phyloP scores from a whole-genome alignment of 2,329 filamentous ascomycete species.

The Clonostachys chloroleuca region DNA sequence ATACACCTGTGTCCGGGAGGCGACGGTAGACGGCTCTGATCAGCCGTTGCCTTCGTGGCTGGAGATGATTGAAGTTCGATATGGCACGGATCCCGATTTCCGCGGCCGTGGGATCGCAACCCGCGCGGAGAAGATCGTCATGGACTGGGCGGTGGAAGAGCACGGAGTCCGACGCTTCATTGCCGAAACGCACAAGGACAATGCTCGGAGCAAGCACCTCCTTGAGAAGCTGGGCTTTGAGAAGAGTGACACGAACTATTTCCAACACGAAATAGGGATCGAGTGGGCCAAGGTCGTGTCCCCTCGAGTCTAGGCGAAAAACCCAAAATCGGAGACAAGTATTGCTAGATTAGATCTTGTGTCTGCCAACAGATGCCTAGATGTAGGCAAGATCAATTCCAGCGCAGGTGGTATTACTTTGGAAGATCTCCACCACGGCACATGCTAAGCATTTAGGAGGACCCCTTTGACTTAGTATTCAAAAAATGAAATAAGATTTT shows the following conservation, averaged over 20 bases:
- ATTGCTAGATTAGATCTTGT: too few relatives aligned
- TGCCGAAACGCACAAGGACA: constrained; percentile 7
- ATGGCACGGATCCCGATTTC: constrained; percentile 6
- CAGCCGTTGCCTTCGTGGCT: constrained; percentile 5
- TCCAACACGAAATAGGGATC: constrained; percentile 1
- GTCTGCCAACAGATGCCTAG: too few relatives aligned
- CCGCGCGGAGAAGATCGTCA: constrained; percentile 6
- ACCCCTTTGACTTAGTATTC: too few relatives aligned
- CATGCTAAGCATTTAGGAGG: too few relatives aligned
- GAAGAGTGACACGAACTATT: constrained; percentile 3
- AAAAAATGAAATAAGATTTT: too few relatives aligned
- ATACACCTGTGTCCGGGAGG: constrained; percentile 9
- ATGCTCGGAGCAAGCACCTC: constrained; percentile 6
- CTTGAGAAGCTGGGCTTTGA: constrained; percentile 5
- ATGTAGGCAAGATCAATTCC: too few relatives aligned
- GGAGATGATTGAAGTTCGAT: constrained; percentile 11
- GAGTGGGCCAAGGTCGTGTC: constrained; percentile 3
- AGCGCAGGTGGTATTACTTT: too few relatives aligned
- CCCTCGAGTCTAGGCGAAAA: too few relatives aligned
- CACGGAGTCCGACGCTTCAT: constrained; percentile 8
- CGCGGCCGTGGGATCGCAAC: constrained; percentile 9
- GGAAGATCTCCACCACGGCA: too few relatives aligned
- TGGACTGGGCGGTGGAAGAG: constrained; percentile 9
- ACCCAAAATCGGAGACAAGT: too few relatives aligned
- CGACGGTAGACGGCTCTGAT: not conserved